Conservation (phyloP, 1,284 basidiomycete species). For the Cryptococcus sp. region DNA sequence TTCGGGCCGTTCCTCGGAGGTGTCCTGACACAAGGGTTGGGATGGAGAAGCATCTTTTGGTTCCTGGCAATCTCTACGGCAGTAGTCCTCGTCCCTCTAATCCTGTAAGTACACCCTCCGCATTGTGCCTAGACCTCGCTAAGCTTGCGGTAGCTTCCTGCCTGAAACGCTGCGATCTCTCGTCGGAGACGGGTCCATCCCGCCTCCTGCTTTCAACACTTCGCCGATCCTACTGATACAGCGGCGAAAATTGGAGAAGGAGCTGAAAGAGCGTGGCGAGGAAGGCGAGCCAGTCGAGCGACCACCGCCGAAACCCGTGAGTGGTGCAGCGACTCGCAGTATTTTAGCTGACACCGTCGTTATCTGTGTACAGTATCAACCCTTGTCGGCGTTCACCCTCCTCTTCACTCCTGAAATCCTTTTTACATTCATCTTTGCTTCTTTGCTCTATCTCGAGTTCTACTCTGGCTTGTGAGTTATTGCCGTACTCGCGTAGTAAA, state of each 20-base stretch:
- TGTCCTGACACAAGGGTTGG: constrained; percentile 40
- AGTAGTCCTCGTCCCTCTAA: constrained; percentile 33
- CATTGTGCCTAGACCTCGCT: neutral
- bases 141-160: constrained; percentile 14
- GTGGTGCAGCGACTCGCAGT: constrained; percentile 1
- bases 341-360: neutral
- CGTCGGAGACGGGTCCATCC: constrained; percentile 50
- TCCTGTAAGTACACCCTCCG: constrained; percentile 26
- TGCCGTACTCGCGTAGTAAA: neutral
- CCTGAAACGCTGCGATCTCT: constrained; percentile 51
- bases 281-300: constrained; percentile 28
- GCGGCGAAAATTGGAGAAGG: constrained; percentile 26
- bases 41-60: constrained; percentile 48
- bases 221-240: constrained; percentile 32
- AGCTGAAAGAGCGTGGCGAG: constrained; percentile 21
- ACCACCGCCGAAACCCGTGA: constrained; percentile 33
- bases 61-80: constrained; percentile 41
- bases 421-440: constrained; percentile 40
- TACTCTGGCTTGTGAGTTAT: constrained; percentile 45
- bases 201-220: constrained; percentile 44
- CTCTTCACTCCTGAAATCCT: constrained; percentile 48
- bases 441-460: constrained; percentile 49
- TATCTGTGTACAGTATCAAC: constrained; percentile 36
- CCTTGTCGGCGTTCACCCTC: constrained; percentile 44
- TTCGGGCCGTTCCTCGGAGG: constrained; percentile 18